Base-by-base conservation (phyloP, 441 rosid genomes). In the Croton laevigatus region DNA sequence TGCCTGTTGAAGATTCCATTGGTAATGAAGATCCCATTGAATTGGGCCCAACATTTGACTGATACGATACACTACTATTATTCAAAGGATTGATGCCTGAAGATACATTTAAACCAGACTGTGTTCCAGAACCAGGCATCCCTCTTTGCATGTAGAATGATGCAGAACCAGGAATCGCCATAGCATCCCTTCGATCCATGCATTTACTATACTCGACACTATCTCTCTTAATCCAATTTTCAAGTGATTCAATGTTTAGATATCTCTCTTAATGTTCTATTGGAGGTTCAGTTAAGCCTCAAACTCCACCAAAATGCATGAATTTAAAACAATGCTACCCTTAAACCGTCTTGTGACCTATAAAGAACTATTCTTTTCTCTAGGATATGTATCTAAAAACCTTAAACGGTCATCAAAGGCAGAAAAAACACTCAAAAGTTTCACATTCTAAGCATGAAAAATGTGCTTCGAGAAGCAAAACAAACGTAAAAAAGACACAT, bases 181-280 rank as follows among this genome's bases (percentile, higher is more conserved):
- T 89, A 62, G 93, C 82, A 66, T 91, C 98, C 81, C 94, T 88
- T 83, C 94, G 87, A 90, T 94, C 98, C 97, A 94, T 94, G 81
- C 91, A 87, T 86, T 82, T 79, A 87, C 83, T 71, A 59, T 46
- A 63, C 78, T 69, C 49, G 61, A 73, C 69, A 62, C 27, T 57
- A 59, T 69, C 68, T 71, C 64, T 46, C 58, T 48, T 42, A 70
- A 70, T 68, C 73, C 48, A 62, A 53, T 22, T 69, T 61, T 51
- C 36, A 71, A 69, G 64, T 62, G 22, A 67, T 52, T 65, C 58
- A 67, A 72, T 54, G 68, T 22, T 65, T 40, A 13, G 55, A 32
- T 22, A 20, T 32, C 44, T 52, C 42, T 51, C 58, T 27, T 1
- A 27, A 66, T 45, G 57, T 57, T 44, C 54, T 59, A 27, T 52